These are phyloP conservation scores for Paxillus rubicundulus DNA, from an alignment of 768 basidiomycete species.

Conservation along the genomic window DNA sequence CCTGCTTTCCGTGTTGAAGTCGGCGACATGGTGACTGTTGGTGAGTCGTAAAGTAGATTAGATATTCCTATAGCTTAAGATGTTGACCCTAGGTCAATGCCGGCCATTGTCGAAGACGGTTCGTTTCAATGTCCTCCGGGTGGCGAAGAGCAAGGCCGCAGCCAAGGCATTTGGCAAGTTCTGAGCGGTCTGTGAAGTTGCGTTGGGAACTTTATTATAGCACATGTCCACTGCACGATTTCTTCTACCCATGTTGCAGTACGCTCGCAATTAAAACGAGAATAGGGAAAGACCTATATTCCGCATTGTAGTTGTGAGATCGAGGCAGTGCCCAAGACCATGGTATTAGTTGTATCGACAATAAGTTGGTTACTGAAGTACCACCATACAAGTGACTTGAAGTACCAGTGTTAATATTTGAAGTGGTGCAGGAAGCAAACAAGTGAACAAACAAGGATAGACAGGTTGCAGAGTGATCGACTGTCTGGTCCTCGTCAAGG, in stretches of 20 bases:
- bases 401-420: not conserved
- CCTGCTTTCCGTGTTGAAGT: slow-evolving; percentile 98
- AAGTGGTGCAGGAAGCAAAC: slow-evolving; percentile 18
- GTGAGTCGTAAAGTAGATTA: slow-evolving; percentile 45
- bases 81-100: slow-evolving; percentile 76
- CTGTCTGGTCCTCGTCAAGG: slow-evolving; percentile 27
- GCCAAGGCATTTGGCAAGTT: slow-evolving; percentile 95
- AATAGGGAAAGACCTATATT: not conserved
- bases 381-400: too few species aligned
- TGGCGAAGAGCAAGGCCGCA: slow-evolving; percentile 89
- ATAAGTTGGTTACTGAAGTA: too few species aligned
- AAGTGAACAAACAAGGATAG: slow-evolving; percentile 35
- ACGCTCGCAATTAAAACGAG: slow-evolving; percentile 27
- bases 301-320: not conserved
- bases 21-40: slow-evolving; percentile 94
- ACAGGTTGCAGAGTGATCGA: slow-evolving; percentile 20
- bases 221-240: slow-evolving; percentile 22
- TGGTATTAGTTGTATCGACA: too few species aligned
- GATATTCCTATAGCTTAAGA: not conserved
- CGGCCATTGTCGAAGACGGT: slow-evolving; percentile 98
- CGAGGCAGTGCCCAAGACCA: not conserved
- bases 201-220: slow-evolving; percentile 10
- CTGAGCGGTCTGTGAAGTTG: slow-evolving; percentile 37
- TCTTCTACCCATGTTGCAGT: slow-evolving; percentile 24
- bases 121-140: slow-evolving; percentile 98